These are phyloP conservation scores for Mimosa bimucronata DNA, from an alignment of 306 rosid genomes.

Conservation along the genomic window DNA sequence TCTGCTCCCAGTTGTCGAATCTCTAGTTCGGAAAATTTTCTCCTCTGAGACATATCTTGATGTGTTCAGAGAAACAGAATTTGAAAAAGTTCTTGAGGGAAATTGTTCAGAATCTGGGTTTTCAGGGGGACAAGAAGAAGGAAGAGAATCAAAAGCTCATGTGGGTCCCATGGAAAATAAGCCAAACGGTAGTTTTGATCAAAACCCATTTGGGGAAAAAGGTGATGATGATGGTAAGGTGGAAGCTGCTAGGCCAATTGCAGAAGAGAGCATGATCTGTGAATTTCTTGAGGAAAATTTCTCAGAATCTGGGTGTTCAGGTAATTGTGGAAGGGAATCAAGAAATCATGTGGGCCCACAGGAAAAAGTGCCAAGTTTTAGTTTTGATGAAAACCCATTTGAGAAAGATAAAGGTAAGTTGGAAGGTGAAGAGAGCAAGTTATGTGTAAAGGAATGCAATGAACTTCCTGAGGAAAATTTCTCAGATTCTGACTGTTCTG, in stretches of 20 bases:
- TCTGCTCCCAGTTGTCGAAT: conserved; percentile 38
- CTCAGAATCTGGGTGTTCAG: background rate
- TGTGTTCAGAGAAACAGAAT: conserved; percentile 47
- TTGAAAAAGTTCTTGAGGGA: conserved; percentile 36
- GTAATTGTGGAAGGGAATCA: background rate
- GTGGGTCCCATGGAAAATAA: background rate
- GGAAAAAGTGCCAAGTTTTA: background rate
- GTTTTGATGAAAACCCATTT: background rate
- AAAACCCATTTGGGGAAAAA: background rate
- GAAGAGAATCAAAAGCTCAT: background rate
- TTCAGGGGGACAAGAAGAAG: background rate
- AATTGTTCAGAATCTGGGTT: background rate
- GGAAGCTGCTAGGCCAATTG: background rate
- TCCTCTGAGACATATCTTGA: conserved; percentile 42
- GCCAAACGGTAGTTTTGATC: background rate
- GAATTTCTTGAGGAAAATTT: background rate
- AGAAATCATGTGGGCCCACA: background rate
- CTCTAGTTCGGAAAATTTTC: background rate
- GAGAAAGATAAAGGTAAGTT: background rate
- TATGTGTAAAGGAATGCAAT: background rate
- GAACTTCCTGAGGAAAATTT: background rate
- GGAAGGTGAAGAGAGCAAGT: background rate
- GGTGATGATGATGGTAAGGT: background rate
- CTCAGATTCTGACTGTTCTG: background rate
- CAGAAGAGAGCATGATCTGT: background rate